Percentiles rank a stretch among this genome's conserved stretches.
Evolutionary conservation across 106 monocot genomes (phyloP).

Genomic region (Acorus calamus): DNA sequence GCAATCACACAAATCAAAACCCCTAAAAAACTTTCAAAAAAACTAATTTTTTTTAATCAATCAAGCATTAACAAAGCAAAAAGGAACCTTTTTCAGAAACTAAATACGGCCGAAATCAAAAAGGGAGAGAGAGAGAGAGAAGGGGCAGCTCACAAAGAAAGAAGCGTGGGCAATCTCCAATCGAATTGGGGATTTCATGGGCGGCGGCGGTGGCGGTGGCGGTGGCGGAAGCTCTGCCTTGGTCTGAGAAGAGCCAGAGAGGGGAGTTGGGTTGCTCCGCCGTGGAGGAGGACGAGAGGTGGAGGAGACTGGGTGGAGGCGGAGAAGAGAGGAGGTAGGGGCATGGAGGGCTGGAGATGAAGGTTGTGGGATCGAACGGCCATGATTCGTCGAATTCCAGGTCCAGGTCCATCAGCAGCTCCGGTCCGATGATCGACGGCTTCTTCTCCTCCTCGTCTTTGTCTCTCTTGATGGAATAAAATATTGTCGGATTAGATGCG

Average conservation of each 20-base stretch:
- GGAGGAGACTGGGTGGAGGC: slow-evolving; percentile 2
- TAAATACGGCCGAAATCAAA: no score
- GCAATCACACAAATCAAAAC: no score
- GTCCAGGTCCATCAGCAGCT: slow-evolving; percentile 14
- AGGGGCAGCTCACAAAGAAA: no score
- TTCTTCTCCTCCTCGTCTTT: no score
- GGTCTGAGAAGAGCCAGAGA: slow-evolving; percentile 33
- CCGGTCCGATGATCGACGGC: no score
- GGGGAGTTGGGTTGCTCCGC: slow-evolving; percentile 18
- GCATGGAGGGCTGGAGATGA: not conserved
- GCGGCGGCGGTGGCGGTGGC: slow-evolving; percentile 5
- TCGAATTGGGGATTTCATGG: not conserved
- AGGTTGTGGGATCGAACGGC: slow-evolving; percentile 14
- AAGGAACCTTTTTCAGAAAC: no score
- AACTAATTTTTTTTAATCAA: no score
- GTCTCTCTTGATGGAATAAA: no score
- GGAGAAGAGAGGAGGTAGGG: slow-evolving; percentile 13
- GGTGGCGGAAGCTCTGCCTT: not conserved
- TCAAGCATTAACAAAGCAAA: no score
- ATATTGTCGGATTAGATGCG: no score
- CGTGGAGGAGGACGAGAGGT: not conserved
- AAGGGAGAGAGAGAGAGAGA: no score
- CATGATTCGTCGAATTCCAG: slow-evolving; percentile 12
- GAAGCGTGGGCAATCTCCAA: not conserved
- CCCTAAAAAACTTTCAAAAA: no score